These are phyloP conservation scores for Linum tenue DNA, from an alignment of 345 rosid genomes.

Conservation along the genomic window DNA sequence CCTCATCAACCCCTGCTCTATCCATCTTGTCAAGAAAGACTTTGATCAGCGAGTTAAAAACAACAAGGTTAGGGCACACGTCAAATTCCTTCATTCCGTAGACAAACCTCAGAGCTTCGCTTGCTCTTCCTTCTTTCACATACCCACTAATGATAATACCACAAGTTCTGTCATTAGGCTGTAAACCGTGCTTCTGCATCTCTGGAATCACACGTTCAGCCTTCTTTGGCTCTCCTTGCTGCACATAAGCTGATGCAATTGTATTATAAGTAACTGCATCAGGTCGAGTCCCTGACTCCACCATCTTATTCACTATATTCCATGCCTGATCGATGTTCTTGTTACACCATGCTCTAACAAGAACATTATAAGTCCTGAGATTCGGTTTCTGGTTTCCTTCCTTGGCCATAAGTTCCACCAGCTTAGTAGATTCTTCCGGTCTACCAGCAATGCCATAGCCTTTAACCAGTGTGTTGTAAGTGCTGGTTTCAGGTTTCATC, in stretches of 20 bases:
- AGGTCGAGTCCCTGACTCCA: slow-evolving; percentile 37
- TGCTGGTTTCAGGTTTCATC: slow-evolving; percentile 43
- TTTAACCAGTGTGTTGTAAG: slow-evolving; percentile 53
- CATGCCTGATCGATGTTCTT: slow-evolving; percentile 44
- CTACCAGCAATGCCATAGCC: slow-evolving; percentile 51
- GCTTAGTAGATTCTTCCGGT: slow-evolving; percentile 47
- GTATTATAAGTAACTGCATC: slow-evolving; percentile 57
- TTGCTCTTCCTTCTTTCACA: slow-evolving; percentile 42
- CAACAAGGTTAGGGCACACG: slow-evolving; percentile 44
- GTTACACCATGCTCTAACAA: slow-evolving; percentile 60
- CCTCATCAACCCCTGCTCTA: slow-evolving; percentile 56
- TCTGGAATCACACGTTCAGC: slow-evolving; percentile 40
- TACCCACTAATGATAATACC: slow-evolving; percentile 52
- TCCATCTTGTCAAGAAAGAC: slow-evolving; percentile 54
- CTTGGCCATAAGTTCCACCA: slow-evolving; percentile 39
- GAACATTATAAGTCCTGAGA: slow-evolving; percentile 48
- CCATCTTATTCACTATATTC: slow-evolving; percentile 45
- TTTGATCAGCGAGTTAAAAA: slow-evolving; percentile 49
- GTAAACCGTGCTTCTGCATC: slow-evolving; percentile 33
- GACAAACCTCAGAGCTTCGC: slow-evolving; percentile 45
- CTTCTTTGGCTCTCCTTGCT: slow-evolving; percentile 36
- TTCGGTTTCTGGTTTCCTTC: slow-evolving; percentile 38
- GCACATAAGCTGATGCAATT: slow-evolving; percentile 47
- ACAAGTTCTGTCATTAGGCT: slow-evolving; percentile 48
- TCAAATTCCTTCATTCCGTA: slow-evolving; percentile 38